These are phyloP conservation scores for Dichomitus squalens DNA, from an alignment of 1,284 basidiomycete genomes.

Conservation along the genomic window DNA sequence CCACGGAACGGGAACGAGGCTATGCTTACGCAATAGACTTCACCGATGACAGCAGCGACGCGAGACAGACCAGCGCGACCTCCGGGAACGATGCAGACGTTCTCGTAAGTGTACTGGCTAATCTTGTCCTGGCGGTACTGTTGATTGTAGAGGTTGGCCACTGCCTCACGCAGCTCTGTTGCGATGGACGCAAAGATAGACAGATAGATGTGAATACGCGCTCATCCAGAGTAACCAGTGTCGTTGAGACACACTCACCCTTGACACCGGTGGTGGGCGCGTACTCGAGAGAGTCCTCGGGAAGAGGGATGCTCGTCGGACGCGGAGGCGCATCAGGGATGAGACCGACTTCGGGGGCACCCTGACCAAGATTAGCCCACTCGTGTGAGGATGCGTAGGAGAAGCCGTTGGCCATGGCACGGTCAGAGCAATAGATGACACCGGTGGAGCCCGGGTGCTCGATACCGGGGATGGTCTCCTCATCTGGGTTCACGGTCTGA, in stretches of 20 bases:
- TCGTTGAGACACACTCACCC: conserved; percentile 42
- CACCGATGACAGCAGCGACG: conserved; percentile 88
- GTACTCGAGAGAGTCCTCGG: conserved; percentile 84
- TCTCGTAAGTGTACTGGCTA: conserved; percentile 88
- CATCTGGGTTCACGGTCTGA: conserved; percentile 72
- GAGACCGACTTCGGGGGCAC: conserved; percentile 86
- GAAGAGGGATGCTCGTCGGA: conserved; percentile 62
- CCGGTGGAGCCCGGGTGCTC: conserved; percentile 77
- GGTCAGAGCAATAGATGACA: conserved; percentile 88
- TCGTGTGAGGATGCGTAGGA: conserved; percentile 74
- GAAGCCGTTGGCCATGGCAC: conserved; percentile 89
- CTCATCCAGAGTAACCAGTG: background rate
- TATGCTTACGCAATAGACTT: conserved; percentile 70
- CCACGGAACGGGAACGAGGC: background rate
- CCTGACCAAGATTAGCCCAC: conserved; percentile 87
- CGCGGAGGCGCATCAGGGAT: conserved; percentile 77
- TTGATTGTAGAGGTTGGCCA: conserved; percentile 86
- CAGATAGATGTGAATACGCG: conserved; percentile 6
- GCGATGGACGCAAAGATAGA: conserved; percentile 8
- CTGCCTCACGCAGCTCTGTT: conserved; percentile 63
- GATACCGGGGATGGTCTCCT: conserved; percentile 84
- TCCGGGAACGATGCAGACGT: conserved; percentile 90
- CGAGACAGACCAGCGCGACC: conserved; percentile 88
- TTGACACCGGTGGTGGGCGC: conserved; percentile 93
- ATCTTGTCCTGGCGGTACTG: conserved; percentile 81